Percentiles rank a stretch among this genome's conserved stretches.
phyloP scores from a whole-genome alignment of 257 asterid genomes.

The Solanum lignicaule region DNA sequence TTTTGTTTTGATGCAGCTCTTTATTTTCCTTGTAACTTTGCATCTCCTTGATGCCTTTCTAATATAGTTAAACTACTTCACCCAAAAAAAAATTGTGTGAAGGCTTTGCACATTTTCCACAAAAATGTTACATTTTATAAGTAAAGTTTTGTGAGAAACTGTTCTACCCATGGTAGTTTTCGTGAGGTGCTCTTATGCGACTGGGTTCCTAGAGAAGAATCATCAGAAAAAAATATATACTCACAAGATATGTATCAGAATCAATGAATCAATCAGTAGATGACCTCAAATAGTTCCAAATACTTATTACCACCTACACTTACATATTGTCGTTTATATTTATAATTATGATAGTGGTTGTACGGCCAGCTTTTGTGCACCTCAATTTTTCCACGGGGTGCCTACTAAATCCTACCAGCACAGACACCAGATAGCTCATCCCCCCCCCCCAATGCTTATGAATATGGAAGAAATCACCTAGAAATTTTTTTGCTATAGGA shows the following conservation, averaged over 20 bases:
- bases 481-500: background rate
- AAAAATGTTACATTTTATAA: background rate
- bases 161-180: background rate
- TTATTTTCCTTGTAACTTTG: background rate
- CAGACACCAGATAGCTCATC: background rate
- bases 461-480: background rate
- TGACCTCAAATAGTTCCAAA: background rate
- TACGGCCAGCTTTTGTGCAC: background rate
- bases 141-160: background rate
- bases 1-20: background rate
- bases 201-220: background rate
- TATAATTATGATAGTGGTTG: background rate
- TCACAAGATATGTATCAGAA: background rate
- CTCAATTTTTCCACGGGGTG: background rate
- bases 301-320: background rate
- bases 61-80: background rate
- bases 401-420: background rate
- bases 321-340: background rate
- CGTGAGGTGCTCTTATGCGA: background rate
- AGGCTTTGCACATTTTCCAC: background rate
- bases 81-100: background rate
- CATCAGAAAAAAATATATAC: background rate
- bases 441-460: background rate
- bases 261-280: background rate
- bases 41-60: background rate